Base-by-base conservation (phyloP, 495 filamentous ascomycete species). In the Venustampulla echinocandica region DNA sequence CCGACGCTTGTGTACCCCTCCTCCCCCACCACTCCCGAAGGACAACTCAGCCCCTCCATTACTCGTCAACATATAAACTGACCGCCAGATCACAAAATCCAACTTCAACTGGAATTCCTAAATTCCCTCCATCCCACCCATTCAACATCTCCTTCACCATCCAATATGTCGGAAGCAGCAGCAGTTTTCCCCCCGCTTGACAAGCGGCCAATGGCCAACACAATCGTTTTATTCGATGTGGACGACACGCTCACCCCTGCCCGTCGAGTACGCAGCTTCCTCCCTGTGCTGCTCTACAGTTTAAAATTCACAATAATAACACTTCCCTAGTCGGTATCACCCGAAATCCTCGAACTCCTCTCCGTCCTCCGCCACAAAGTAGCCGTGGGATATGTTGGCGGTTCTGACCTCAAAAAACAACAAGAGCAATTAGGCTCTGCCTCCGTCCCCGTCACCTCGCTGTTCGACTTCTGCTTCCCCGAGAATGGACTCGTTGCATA, bases 391-490 rank as follows among this genome's bases (percentile, higher is more conserved):
- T 95, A 75, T 64, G 92, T 92, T 30, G 87, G 87, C 52, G 87
- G 87, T 44, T 89, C 84, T 47, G 80, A 98, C 71, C 72, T 95
- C 36, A 68, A 68, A 39, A 97, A 98, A 70, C 92, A 97, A 62
- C 87, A 97, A 62, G 92, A 98, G 63, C 92, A 98, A 65, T 79
- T 97, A 20, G 90, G 87, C 57, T 71, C 73, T 1, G 46, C 67
- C 24, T 47, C 54, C 23, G 71, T 82, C 38, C 64, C 78, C 58
- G 87, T 90, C 6, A 87, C 79, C 4, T 62, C 75, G 32, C 78
- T 96, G 47, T 98, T 97, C 69, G 90, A 97, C 69, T 96, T 86
- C 69, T 90, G 84, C 73, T 97, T 97, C 71, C 67, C 87, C 43
- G 90, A 97, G 69, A 96, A 97, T 68, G 90, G 92, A 1, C 77